These are phyloP conservation scores for Colletotrichum falcatum DNA, from an alignment of 2,329 filamentous ascomycete genomes.

Conservation along the genomic window DNA sequence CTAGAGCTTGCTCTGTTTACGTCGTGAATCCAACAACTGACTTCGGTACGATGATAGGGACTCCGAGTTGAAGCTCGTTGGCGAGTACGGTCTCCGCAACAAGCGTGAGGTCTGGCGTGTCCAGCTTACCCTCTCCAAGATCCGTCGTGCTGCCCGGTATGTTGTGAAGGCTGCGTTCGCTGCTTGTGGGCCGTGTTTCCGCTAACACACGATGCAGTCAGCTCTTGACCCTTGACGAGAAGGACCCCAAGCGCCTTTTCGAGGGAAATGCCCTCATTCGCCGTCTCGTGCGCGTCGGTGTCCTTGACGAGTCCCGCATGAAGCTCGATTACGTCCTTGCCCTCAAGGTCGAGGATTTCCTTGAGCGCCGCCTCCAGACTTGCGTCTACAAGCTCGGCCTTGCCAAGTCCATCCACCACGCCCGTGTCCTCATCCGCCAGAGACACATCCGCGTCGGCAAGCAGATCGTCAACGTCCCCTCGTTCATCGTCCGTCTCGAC, in stretches of 20 bases:
- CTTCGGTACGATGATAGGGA: slow-evolving; percentile 76
- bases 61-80: slow-evolving; percentile 99
- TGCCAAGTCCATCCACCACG: slow-evolving; percentile 99
- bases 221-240: slow-evolving; percentile 99
- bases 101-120: slow-evolving; percentile 99
- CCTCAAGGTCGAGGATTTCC: slow-evolving; percentile 99
- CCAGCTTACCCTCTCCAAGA: slow-evolving; percentile 99
- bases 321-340: slow-evolving; percentile 99
- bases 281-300: slow-evolving; percentile 99
- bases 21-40: slow-evolving; percentile 82
- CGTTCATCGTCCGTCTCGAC: slow-evolving; percentile 99
- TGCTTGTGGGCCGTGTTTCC: neutral
- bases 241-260: slow-evolving; percentile 99
- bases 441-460: slow-evolving; percentile 99
- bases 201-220: slow-evolving; percentile 73
- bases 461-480: slow-evolving; percentile 99
- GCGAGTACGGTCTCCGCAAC: slow-evolving; percentile 99
- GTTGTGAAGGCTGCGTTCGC: slow-evolving; percentile 37
- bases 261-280: slow-evolving; percentile 99
- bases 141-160: slow-evolving; percentile 99
- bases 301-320: slow-evolving; percentile 99
- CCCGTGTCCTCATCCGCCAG: slow-evolving; percentile 99
- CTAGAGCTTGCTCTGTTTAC: slow-evolving; percentile 97
- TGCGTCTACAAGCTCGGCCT: slow-evolving; percentile 99
- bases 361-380: slow-evolving; percentile 99